A percentile compares a stretch with the other conserved stretches of the same genome.
These are phyloP conservation scores for Fusarium duplospermum DNA, from an alignment of 2,329 filamentous ascomycete genomes.

Conservation along the genomic window DNA sequence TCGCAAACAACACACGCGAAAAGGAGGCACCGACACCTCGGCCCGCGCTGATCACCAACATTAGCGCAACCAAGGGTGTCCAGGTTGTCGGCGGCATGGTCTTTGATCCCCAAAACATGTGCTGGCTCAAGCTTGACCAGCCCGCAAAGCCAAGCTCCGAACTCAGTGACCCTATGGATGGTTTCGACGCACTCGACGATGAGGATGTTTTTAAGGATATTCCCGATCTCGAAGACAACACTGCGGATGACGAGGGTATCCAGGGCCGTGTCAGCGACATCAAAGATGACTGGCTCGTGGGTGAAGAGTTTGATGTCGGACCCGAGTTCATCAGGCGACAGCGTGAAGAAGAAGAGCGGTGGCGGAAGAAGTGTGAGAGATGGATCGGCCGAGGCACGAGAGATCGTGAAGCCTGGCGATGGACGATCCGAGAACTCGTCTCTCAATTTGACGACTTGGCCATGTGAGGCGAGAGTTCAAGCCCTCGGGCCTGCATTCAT, in stretches of 20 bases:
- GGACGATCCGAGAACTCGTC: conserved; percentile 76
- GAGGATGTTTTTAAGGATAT: conserved; percentile 95
- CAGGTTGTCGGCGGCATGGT: conserved; percentile 99
- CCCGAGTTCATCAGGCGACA: conserved; percentile 93
- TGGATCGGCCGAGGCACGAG: conserved; percentile 77
- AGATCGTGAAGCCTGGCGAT: conserved; percentile 76
- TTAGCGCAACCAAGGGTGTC: conserved; percentile 84
- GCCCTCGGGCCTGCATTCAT: conserved; percentile 24
- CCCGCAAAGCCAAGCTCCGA: conserved; percentile 61
- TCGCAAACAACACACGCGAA: conserved; percentile 60
- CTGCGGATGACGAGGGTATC: conserved; percentile 61
- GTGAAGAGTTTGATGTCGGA: conserved; percentile 97
- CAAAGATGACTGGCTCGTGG: conserved; percentile 85
- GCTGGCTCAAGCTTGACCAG: conserved; percentile 85
- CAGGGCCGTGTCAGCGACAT: conserved; percentile 68
- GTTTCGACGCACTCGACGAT: conserved; percentile 79
- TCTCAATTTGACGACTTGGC: conserved; percentile 56
- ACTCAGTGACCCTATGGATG: conserved; percentile 68
- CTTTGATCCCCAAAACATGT: conserved; percentile 97
- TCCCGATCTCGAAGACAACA: conserved; percentile 85
- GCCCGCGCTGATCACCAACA: conserved; percentile 89
- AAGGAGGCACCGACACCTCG: conserved; percentile 71
- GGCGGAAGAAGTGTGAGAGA: conserved; percentile 86
- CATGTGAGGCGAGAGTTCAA: conserved; percentile 40
- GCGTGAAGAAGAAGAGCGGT: conserved; percentile 89